Evolutionary conservation across 169 alveolate species (phyloP).

Genomic region (Perkinsus olseni): DNA sequence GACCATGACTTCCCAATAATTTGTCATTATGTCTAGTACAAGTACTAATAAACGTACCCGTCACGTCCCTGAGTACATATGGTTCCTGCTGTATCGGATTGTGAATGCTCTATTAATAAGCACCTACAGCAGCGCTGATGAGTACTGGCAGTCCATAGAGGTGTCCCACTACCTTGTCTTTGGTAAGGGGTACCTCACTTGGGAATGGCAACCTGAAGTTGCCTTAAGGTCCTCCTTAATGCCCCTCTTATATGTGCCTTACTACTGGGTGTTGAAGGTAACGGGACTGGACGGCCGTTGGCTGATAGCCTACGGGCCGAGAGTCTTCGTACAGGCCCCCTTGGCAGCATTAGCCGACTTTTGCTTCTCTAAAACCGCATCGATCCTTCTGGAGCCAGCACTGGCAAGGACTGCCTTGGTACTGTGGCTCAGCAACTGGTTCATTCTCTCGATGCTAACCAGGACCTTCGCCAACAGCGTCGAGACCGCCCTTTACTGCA

Average conservation of each 20-base stretch:
- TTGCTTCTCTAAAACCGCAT: conserved; percentile 23
- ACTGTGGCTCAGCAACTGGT: conserved; percentile 14
- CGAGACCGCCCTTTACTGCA: conserved; percentile 6
- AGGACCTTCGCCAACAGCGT: conserved; percentile 14
- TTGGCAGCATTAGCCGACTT: conserved; percentile 47
- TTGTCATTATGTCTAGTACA: not conserved
- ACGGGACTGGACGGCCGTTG: conserved; percentile 23
- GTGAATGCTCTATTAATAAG: not conserved
- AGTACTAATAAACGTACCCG: not conserved
- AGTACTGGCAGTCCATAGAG: conserved; percentile 60
- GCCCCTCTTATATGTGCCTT: conserved; percentile 44
- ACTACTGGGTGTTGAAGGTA: conserved; percentile 34
- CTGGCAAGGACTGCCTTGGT: not conserved
- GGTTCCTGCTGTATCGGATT: not conserved
- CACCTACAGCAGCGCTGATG: conserved; percentile 39
- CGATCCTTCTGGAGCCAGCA: not conserved
- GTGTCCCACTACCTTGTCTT: conserved; percentile 49
- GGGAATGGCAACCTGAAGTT: conserved; percentile 65
- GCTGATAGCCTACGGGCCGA: conserved; percentile 36
- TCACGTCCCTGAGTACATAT: not conserved
- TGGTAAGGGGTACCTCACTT: conserved; percentile 55
- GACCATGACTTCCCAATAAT: not conserved
- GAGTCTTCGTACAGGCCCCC: conserved; percentile 35
- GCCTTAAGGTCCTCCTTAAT: conserved; percentile 46
- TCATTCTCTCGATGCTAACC: conserved; percentile 7